phyloP scores from a whole-genome alignment of 1,284 basidiomycete genomes.

The Ustilago nuda region DNA sequence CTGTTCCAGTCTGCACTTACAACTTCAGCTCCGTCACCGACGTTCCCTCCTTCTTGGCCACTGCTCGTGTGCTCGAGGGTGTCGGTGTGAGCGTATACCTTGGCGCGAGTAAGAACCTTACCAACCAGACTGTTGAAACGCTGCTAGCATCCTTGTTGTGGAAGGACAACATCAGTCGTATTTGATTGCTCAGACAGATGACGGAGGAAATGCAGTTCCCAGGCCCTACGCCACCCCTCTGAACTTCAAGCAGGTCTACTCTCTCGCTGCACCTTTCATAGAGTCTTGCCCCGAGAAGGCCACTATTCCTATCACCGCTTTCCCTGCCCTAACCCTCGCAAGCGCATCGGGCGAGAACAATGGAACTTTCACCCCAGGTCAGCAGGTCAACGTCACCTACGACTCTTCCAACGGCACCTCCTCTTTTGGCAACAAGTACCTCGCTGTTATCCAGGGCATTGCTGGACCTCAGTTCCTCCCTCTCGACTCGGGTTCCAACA shows the following conservation, averaged over 20 bases:
- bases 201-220: constrained; percentile 41
- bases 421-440: constrained; percentile 14
- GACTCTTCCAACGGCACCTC: constrained; percentile 19
- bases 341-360: constrained; percentile 21
- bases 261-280: constrained; percentile 62
- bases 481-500: constrained; percentile 13
- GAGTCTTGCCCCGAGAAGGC: constrained; percentile 38
- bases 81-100: constrained; percentile 47
- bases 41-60: constrained; percentile 49
- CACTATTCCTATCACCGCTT: constrained; percentile 37
- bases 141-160: constrained; percentile 70
- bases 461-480: constrained; percentile 28
- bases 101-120: constrained; percentile 51
- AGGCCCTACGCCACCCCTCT: constrained; percentile 52
- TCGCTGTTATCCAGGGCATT: constrained; percentile 47
- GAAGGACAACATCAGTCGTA: constrained; percentile 72
- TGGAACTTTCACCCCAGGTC: constrained; percentile 43
- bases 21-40: constrained; percentile 42
- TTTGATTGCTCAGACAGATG: constrained; percentile 66
- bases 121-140: constrained; percentile 33
- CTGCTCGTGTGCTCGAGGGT: constrained; percentile 52
- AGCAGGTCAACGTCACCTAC: constrained; percentile 44
- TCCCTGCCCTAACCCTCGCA: constrained; percentile 29
- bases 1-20: constrained; percentile 48
- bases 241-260: constrained; percentile 61